Conservation (phyloP, 257 asterid species). For the Solanum phureja region DNA sequence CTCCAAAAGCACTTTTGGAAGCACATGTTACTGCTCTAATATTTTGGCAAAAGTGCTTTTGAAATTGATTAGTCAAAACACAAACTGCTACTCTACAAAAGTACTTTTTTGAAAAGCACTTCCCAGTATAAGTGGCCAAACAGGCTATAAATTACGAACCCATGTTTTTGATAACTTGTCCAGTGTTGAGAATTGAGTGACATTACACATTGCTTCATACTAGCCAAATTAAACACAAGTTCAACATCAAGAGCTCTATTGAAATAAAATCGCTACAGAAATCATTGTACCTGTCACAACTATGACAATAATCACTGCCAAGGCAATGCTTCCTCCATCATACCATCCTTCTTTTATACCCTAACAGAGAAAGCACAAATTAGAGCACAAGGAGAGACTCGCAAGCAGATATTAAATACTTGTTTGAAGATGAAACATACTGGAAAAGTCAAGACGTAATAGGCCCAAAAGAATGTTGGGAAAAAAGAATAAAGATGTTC, state of each 20-base stretch:
- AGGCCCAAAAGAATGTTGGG: background rate
- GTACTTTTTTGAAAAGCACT: background rate
- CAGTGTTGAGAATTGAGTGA: background rate
- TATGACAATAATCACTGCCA: conserved; percentile 84
- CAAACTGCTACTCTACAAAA: background rate
- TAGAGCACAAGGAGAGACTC: background rate
- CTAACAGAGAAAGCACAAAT: conserved; percentile 24
- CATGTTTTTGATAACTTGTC: background rate
- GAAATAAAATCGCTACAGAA: background rate
- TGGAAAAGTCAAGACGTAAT: background rate
- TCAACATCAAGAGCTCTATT: background rate
- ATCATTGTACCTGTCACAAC: conserved; percentile 56
- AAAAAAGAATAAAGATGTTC: background rate
- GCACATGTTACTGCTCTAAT: background rate
- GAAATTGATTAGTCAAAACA: background rate
- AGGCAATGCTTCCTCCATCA: conserved; percentile 96
- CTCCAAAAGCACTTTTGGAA: background rate
- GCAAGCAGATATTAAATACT: background rate
- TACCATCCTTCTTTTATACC: conserved; percentile 98
- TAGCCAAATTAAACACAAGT: background rate
- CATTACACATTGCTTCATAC: background rate
- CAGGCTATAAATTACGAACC: background rate
- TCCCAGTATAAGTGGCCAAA: background rate
- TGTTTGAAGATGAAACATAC: background rate
- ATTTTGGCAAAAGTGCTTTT: background rate